These are phyloP conservation scores for Coffea eugenioides DNA, from an alignment of 257 asterid genomes.

Conservation along the genomic window DNA sequence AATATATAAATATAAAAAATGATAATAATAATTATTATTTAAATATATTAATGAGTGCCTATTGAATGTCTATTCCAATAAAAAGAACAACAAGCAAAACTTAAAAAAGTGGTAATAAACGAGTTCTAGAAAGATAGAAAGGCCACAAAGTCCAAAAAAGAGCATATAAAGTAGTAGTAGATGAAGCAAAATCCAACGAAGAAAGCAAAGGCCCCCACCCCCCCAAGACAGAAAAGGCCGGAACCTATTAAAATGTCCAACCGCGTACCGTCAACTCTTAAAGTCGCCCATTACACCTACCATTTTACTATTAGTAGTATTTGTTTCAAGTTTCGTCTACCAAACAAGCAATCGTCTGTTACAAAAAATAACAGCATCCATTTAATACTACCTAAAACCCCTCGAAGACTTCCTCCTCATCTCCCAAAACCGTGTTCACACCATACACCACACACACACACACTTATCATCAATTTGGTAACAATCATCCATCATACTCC, in stretches of 20 bases:
- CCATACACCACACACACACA: slow-evolving; percentile 32
- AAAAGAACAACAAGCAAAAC: background rate
- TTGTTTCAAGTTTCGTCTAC: too few relatives aligned
- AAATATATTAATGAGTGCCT: too few relatives aligned
- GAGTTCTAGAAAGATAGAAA: background rate
- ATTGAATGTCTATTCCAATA: too few relatives aligned
- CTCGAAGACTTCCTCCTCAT: slow-evolving; percentile 38
- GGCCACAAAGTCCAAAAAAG: slow-evolving; percentile 3
- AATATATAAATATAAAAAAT: too few relatives aligned
- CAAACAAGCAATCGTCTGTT: background rate
- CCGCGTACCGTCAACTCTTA: slow-evolving; percentile 11
- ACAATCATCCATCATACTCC: too few relatives aligned
- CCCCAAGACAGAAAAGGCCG: background rate
- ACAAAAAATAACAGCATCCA: background rate
- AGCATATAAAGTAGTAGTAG: background rate
- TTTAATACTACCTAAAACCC: background rate
- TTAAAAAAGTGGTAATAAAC: background rate
- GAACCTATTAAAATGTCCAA: slow-evolving; percentile 6
- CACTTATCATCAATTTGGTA: background rate
- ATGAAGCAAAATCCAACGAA: background rate
- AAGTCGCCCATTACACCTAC: too few relatives aligned
- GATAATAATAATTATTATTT: too few relatives aligned
- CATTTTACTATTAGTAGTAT: too few relatives aligned
- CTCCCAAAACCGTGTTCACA: slow-evolving; percentile 50
- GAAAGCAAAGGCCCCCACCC: background rate